These are phyloP conservation scores for Sordariomycetes sp. DNA, from an alignment of 2,329 filamentous ascomycete genomes.

Conservation along the genomic window DNA sequence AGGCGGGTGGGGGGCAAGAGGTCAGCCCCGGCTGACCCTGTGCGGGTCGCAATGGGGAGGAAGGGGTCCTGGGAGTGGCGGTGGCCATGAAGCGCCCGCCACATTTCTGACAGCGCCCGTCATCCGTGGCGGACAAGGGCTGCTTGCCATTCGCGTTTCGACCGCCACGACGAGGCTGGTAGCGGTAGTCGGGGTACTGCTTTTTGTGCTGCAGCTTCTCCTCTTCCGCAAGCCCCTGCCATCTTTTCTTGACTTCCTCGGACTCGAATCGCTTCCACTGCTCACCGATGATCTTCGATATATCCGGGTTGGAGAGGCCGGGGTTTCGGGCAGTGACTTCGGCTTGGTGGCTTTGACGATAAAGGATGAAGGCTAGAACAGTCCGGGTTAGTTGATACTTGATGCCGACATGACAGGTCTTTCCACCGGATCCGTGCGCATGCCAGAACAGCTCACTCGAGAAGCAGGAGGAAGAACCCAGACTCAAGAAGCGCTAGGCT, in stretches of 20 bases:
- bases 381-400: background rate
- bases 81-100: constrained; percentile 57
- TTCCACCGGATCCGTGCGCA: too few relatives aligned
- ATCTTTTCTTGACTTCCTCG: constrained; percentile 66
- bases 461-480: too few relatives aligned
- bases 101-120: constrained; percentile 59
- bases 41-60: constrained; percentile 6
- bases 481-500: too few relatives aligned
- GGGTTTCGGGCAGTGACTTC: constrained; percentile 72
- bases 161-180: constrained; percentile 67
- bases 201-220: constrained; percentile 84
- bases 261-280: constrained; percentile 70
- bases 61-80: constrained; percentile 49
- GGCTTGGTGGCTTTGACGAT: constrained; percentile 85
- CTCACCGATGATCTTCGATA: constrained; percentile 92
- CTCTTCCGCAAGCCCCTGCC: constrained; percentile 85
- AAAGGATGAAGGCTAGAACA: constrained; percentile 83
- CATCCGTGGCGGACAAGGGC: constrained; percentile 27
- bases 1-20: background rate
- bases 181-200: constrained; percentile 89
- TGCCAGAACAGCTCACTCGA: too few relatives aligned
- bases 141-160: constrained; percentile 9
- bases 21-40: background rate
- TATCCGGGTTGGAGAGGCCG: constrained; percentile 87
- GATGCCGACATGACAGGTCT: background rate